Evolutionary conservation across 2,329 filamentous ascomycete genomes (phyloP), one percentile per base, ranked within the genome.

Genomic region (Rhinocladiella mackenziei): DNA sequence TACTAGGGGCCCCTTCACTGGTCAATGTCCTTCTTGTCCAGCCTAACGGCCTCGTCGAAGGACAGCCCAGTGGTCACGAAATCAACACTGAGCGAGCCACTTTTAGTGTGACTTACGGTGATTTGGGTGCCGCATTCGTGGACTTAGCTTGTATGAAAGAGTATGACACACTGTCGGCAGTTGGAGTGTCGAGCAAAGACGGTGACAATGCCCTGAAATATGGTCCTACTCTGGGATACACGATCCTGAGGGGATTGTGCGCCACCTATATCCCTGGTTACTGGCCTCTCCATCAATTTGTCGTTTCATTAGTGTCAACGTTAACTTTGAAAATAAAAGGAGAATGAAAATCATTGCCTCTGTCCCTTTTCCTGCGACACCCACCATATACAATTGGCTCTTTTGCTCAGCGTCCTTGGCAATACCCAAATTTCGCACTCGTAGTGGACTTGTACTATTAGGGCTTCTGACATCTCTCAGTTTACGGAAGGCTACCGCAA

Each of bases 101-200:
- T 19, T 15, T 46, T 6, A 30, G 19, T 2, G 36, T 32, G 7
- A 35, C 43, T 9, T 46, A 41, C 20, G 19, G 11, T 2, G 43
- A 46, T 23, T 18, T 46, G n/a, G 43, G 14, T 5, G 43, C 36
- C 9, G 43, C 15, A 3, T 41, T 46, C n/a, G 38, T 46, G 8
- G 43, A 42, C 3, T 9, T 42, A 11, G 43, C 20, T 17, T 18
- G 11, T 6, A 19, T 14, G 5, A 10, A 3, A 15, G 29, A 22
- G 9, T 46, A 35, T 20, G 31, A 41, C 5, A 13, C 19, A n/a
- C 13, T 46, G 29, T 5, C 11, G 6, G 42, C 35, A 5, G 36
- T 45, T 2, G 36, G 37, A 2, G 43, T 46, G 10, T 46, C 37
- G 2, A 46, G 43, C 25, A 46, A 19, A 23, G 13, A 31, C 11